A percentile compares a stretch with the other conserved stretches of the same genome.
Conservation (phyloP, 78 protist species). For the Cavenderia fasciculata region DNA sequence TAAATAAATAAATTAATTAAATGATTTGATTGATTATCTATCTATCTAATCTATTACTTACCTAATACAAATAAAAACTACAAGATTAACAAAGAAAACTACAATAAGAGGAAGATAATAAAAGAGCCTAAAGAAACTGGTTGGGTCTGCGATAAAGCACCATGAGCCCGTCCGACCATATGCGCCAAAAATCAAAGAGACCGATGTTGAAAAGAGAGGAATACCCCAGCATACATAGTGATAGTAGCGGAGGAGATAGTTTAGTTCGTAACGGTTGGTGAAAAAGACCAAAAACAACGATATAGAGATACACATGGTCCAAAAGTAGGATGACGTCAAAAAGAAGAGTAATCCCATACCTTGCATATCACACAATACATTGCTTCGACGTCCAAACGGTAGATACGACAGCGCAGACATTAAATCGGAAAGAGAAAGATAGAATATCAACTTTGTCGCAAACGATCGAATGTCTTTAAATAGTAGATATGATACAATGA, state of each 20-base stretch:
- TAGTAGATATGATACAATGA: conserved; percentile 29
- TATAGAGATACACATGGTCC: conserved; percentile 65
- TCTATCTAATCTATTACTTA: not conserved
- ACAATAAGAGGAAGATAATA: conserved; percentile 49
- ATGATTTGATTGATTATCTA: not conserved
- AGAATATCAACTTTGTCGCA: conserved; percentile 49
- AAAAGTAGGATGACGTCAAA: conserved; percentile 45
- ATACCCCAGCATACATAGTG: conserved; percentile 57
- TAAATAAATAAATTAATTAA: not conserved
- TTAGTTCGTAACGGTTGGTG: conserved; percentile 12
- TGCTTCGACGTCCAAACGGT: conserved; percentile 31
- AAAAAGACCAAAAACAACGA: conserved; percentile 44
- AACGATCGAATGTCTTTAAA: conserved; percentile 35
- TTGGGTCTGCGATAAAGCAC: conserved; percentile 61
- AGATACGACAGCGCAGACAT: conserved; percentile 24
- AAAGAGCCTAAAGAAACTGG: conserved; percentile 32
- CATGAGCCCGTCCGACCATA: conserved; percentile 61
- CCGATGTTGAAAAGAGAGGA: conserved; percentile 24
- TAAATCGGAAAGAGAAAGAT: conserved; percentile 24
- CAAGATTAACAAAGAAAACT: conserved; percentile 54
- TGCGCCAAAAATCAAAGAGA: conserved; percentile 41
- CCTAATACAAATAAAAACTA: conserved; percentile 33
- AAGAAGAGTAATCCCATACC: conserved; percentile 60
- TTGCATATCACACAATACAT: conserved; percentile 35
- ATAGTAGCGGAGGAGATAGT: conserved; percentile 19